These are phyloP conservation scores for Lentinula guzmanii DNA, from an alignment of 768 basidiomycete species.

Conservation along the genomic window DNA sequence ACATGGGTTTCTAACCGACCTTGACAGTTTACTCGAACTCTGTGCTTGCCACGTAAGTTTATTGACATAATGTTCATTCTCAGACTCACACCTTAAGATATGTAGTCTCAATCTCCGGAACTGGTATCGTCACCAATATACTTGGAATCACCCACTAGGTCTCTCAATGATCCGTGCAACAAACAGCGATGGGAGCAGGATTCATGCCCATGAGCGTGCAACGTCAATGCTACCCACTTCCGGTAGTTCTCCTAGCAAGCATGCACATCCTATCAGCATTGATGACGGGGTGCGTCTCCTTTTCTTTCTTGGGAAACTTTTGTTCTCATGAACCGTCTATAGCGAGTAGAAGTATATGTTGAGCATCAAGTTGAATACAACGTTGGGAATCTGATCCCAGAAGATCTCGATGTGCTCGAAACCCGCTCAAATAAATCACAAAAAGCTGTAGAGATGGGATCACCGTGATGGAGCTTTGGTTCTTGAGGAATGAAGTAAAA, in stretches of 20 bases:
- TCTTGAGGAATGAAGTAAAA: not conserved
- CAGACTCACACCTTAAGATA: not conserved
- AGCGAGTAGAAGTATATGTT: not conserved
- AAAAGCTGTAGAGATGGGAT: not conserved
- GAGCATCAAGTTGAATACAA: not conserved
- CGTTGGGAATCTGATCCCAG: not conserved
- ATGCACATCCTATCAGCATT: not conserved
- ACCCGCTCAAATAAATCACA: not conserved
- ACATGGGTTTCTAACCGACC: too few species aligned
- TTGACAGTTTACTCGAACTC: constrained; percentile 10
- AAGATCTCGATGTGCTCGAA: not conserved
- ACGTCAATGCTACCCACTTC: not conserved
- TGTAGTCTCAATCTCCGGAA: constrained; percentile 10
- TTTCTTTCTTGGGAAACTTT: not conserved
- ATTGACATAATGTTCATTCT: not conserved
- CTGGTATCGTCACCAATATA: constrained; percentile 12
- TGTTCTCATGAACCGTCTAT: not conserved
- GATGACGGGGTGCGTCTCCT: not conserved
- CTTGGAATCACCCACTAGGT: constrained; percentile 5
- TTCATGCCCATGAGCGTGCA: not conserved
- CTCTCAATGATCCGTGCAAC: constrained; percentile 5
- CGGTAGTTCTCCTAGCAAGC: not conserved
- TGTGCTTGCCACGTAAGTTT: constrained; percentile 9
- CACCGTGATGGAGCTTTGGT: not conserved
- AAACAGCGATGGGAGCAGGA: not conserved